Percentiles rank a stretch among this genome's conserved stretches.
Conservation (phyloP, 345 rosid genomes). For the Aquilaria sinensis region DNA sequence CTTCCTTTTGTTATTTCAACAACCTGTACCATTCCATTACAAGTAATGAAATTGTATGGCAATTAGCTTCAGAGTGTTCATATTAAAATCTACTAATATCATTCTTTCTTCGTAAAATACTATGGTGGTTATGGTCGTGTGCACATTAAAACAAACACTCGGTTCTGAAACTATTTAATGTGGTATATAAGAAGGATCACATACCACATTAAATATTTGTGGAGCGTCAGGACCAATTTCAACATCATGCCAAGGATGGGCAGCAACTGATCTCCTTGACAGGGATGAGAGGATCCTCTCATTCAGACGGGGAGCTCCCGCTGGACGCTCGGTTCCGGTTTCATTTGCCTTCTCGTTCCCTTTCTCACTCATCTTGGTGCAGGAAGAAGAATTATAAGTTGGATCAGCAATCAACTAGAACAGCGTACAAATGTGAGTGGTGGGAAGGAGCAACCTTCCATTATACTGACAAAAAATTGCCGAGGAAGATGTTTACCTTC, state of each 20-base stretch:
- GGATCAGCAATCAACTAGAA: too few species aligned
- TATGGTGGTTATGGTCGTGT: too few species aligned
- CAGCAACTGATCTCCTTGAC: conserved; percentile 95
- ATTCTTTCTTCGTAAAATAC: neutral
- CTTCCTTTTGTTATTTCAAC: conserved; percentile 97
- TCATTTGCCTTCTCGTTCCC: conserved; percentile 5
- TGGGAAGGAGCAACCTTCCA: too few species aligned
- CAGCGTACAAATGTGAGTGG: too few species aligned
- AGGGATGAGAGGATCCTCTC: conserved; percentile 93
- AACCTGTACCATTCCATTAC: conserved; percentile 36
- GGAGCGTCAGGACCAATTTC: conserved; percentile 98
- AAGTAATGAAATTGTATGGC: conserved; percentile 1
- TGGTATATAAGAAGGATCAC: conserved; percentile 9
- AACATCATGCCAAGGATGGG: conserved; percentile 99
- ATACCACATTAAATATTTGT: conserved; percentile 56
- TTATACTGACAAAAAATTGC: too few species aligned
- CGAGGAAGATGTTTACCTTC: too few species aligned
- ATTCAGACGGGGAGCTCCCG: conserved; percentile 52
- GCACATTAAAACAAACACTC: too few species aligned
- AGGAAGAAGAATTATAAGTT: too few species aligned
- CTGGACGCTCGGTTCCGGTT: conserved; percentile 18
- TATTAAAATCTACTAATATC: neutral
- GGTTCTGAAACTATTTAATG: too few species aligned
- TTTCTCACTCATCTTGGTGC: conserved; percentile 38
- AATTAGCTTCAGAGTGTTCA: neutral